These are phyloP conservation scores for Chrysanthemum seticuspe DNA, from an alignment of 129 eudicot species.

Conservation along the genomic window DNA sequence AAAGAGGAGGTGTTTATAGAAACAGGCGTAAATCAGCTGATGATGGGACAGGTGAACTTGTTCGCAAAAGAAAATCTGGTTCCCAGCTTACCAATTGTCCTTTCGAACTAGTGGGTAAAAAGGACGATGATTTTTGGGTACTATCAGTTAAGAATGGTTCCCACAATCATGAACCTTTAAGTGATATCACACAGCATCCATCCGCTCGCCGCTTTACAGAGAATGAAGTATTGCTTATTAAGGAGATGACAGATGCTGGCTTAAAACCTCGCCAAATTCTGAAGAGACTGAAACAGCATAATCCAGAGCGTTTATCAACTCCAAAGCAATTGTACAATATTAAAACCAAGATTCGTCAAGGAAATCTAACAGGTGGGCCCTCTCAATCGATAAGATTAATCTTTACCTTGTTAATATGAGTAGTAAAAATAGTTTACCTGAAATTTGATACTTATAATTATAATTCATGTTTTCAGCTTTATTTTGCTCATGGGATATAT, in stretches of 20 bases:
- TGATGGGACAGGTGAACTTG: conserved; percentile 53
- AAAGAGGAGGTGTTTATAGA: conserved; percentile 89
- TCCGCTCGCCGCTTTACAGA: conserved; percentile 82
- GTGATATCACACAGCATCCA: conserved; percentile 82
- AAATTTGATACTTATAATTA: neutral
- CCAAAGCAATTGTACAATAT: conserved; percentile 82
- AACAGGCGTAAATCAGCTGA: conserved; percentile 62
- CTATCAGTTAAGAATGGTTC: conserved; percentile 71
- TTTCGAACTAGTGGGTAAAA: conserved; percentile 77
- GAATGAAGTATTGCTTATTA: conserved; percentile 68
- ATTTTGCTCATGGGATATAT: neutral
- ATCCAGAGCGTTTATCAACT: conserved; percentile 79
- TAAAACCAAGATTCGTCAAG: conserved; percentile 80
- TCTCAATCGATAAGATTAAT: conserved; percentile 13
- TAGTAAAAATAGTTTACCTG: neutral
- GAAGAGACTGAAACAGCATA: conserved; percentile 73
- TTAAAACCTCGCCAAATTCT: conserved; percentile 81
- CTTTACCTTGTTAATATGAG: conserved; percentile 10
- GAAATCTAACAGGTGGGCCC: conserved; percentile 68
- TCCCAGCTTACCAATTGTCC: conserved; percentile 92
- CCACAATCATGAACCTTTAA: conserved; percentile 87
- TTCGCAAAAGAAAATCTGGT: conserved; percentile 64
- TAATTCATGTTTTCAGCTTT: conserved; percentile 1
- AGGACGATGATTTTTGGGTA: conserved; percentile 79
- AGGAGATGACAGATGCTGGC: conserved; percentile 94